Evolutionary conservation across 2,329 filamentous ascomycete species (phyloP), one percentile per base, ranked within the genome.

Genomic region (Pseudohalonectria lignicola): DNA sequence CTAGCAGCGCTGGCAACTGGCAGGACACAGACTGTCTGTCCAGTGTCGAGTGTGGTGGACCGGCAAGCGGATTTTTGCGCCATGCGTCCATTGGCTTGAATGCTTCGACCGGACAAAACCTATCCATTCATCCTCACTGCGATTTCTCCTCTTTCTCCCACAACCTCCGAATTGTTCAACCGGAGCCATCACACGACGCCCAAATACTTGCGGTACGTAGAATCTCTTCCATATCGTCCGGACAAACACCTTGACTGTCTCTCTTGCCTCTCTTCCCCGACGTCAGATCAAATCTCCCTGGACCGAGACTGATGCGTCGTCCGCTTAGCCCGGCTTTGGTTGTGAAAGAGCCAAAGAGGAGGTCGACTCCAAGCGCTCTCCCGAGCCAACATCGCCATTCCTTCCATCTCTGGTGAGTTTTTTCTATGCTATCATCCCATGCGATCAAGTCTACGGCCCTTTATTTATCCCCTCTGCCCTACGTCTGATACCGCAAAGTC

Each of bases 371-470:
- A 51, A 51, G 43, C 44, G 45, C 41, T 45, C 43, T 43, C 39
- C 28, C 39, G 39, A 43, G 53, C 42, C 52, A 46, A 46, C 56
- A 54, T 50, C 53, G 49, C 49, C 54, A 50, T 54, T 53, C 40
- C 42, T 47, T 45, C n/a, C 42, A 47, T 43, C 48, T 51, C 45
- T 49, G 47, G 62, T 66, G 54, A 60, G 62, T 60, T 44, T 43
- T 48, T 46, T 41, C 46, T 46, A 46, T 43, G 45, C 52, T 46
- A 34, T 41, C 41, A 58, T 47, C 48, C 41, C 31, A 29, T 48
- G 37, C 39, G 38, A 43, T 42, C 36, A 16, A 23, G 34, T 35
- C 19, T 28, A 6, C n/a, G 7, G 4, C 26, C 25, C 18, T 17
- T 15, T 17, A 17, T 19, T 17, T n/a, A 20, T n/a, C 26, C 4